phyloP scores from a whole-genome alignment of 805 yeast species.

The Spathaspora sp. region DNA sequence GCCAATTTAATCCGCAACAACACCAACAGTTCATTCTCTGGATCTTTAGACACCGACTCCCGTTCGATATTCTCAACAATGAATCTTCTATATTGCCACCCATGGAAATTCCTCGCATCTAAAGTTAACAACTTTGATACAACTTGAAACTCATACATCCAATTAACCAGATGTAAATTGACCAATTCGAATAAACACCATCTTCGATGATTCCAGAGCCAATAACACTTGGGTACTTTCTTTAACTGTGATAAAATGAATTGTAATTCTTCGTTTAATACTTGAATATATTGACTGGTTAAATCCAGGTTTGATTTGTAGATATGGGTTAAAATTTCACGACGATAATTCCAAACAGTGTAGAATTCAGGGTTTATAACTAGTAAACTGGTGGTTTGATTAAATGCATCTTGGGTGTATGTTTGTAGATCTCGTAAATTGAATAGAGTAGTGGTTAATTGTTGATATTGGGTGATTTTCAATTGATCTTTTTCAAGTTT shows the following conservation, averaged over 20 bases:
- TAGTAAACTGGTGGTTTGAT: constrained; percentile 55
- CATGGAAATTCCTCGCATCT: constrained; percentile 88
- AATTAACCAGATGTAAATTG: constrained; percentile 48
- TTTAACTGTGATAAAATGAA: constrained; percentile 59
- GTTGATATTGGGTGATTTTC: constrained; percentile 55
- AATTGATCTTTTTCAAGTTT: constrained; percentile 56
- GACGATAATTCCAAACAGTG: constrained; percentile 84
- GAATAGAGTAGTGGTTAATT: constrained; percentile 44
- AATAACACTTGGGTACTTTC: constrained; percentile 81
- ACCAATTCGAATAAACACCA: constrained; percentile 63
- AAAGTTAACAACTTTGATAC: constrained; percentile 63
- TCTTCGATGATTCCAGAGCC: constrained; percentile 93
- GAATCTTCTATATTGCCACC: constrained; percentile 89
- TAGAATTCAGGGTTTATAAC: constrained; percentile 80
- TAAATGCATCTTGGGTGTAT: constrained; percentile 36
- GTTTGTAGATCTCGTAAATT: constrained; percentile 13
- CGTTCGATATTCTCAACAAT: constrained; percentile 46
- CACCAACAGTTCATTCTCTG: constrained; percentile 1
- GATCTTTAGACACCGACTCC: background rate
- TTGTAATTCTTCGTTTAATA: constrained; percentile 53
- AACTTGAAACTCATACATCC: constrained; percentile 68
- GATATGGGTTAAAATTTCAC: constrained; percentile 51
- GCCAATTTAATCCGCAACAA: constrained; percentile 27
- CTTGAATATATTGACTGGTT: constrained; percentile 4
- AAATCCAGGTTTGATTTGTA: constrained; percentile 5